Base-by-base conservation (phyloP, 78 protist species). In the Diacronema lutheri region DNA sequence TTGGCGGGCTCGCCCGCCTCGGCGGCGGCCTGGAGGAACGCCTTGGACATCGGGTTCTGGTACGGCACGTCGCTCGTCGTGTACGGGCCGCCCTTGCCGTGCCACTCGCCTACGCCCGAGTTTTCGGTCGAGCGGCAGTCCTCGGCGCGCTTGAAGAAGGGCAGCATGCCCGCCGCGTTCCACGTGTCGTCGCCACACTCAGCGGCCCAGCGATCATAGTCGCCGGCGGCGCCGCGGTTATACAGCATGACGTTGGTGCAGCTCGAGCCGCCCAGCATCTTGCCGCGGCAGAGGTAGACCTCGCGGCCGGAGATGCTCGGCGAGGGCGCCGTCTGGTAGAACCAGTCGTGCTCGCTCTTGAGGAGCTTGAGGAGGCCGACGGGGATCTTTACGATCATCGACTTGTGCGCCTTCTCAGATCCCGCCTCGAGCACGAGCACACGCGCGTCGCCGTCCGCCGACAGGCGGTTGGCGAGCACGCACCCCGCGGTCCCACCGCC, bases 401-500 rank as follows among this genome's bases (percentile, higher is more conserved):
- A 58, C 31, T 20, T 40, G 71, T 20, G 11, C 31, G 82, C 89
- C 33, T 26, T 58, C 40, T n/a, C n/a, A n/a, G 68, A 1, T 26
- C 92, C 92, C 2, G 87, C 81, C 60, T 90, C 89, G 61, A 90
- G 31, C 40, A 90, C 40, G 26, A 83, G 78, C 41, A 90, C 92
- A 1, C 71, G 38, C 29, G 0, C 14, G 21, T 57, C 33, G 44
- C 82, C 83, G 25, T 78, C 64, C 1, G 60, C 76, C 40, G 69
- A 38, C 41, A 90, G 83, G 0, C 89, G 69, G 37, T 73, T 68
- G 20, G 92, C 92, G 35, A 89, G 12, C 60, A 90, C 72, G 79
- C 88, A 90, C 37, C 92, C 92, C 16, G 92, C 89, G 9, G 86
- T 38, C 23, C 92, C 92, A 0, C 88, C 92, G 14, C 92, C 92